Conservation (phyloP, 768 basidiomycete genomes). For the Lyophyllum semitale region DNA sequence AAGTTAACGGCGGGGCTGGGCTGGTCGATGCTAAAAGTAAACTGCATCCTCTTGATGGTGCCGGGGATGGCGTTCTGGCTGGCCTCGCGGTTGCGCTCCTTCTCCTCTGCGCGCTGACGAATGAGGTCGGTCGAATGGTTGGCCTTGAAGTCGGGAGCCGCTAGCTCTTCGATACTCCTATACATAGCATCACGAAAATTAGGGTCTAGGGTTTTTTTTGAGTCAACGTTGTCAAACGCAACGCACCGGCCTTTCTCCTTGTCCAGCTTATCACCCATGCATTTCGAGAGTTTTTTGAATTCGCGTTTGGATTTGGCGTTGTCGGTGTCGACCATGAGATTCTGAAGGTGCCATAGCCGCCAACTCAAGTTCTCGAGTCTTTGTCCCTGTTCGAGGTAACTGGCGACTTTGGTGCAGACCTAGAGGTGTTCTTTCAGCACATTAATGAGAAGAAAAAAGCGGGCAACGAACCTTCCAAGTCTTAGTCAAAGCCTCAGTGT, state of each 20-base stretch:
- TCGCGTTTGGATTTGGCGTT: slow-evolving; percentile 87
- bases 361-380: slow-evolving; percentile 90
- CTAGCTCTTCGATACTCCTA: slow-evolving; percentile 84
- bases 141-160: slow-evolving; percentile 80
- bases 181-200: slow-evolving; percentile 16
- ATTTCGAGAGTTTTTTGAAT: slow-evolving; percentile 86
- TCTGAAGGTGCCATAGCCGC: slow-evolving; percentile 92
- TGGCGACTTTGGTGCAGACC: slow-evolving; percentile 90
- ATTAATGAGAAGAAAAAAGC: not conserved
- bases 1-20: slow-evolving; percentile 50
- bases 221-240: not conserved
- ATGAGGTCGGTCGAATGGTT: slow-evolving; percentile 81
- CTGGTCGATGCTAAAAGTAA: slow-evolving; percentile 84
- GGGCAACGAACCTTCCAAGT: slow-evolving; percentile 76
- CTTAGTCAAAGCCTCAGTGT: slow-evolving; percentile 82
- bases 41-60: slow-evolving; percentile 86
- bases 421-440: slow-evolving; percentile 24
- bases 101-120: slow-evolving; percentile 77
- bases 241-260: slow-evolving; percentile 89
- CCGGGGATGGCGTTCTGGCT: slow-evolving; percentile 64
- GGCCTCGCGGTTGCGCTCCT: slow-evolving; percentile 78
- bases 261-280: slow-evolving; percentile 90
- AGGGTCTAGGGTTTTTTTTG: slow-evolving; percentile 36
- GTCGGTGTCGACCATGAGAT: slow-evolving; percentile 88
- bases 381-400: slow-evolving; percentile 89